A percentile compares a stretch with the other conserved stretches of the same genome.
Conservation (phyloP, 2,329 filamentous ascomycete species). For the Westerdykella sp. region DNA sequence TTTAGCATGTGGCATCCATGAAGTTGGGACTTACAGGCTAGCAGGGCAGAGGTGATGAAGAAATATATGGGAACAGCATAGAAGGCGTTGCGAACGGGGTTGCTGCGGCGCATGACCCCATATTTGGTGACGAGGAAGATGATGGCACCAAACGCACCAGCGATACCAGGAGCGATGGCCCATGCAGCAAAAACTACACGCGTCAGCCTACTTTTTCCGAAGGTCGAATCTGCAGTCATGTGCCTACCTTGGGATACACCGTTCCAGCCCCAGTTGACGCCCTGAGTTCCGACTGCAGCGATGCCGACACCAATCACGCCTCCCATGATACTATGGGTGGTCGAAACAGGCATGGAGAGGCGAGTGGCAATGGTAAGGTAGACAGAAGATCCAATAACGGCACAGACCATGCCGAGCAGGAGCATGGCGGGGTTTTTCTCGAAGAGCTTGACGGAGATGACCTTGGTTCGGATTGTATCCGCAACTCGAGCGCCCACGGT, state of each 20-base stretch:
- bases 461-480: slow-evolving; percentile 45
- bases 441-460: slow-evolving; percentile 44
- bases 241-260: slow-evolving; percentile 43
- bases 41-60: slow-evolving; percentile 48
- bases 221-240: not conserved
- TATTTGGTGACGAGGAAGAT: slow-evolving; percentile 55
- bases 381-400: slow-evolving; percentile 46
- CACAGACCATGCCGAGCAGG: slow-evolving; percentile 51
- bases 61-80: slow-evolving; percentile 53
- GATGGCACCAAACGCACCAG: slow-evolving; percentile 49
- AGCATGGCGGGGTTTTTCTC: slow-evolving; percentile 43
- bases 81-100: slow-evolving; percentile 51
- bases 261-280: slow-evolving; percentile 52
- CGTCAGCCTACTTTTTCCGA: not conserved
- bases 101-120: slow-evolving; percentile 48
- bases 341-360: slow-evolving; percentile 49
- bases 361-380: slow-evolving; percentile 50
- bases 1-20: slow-evolving; percentile 28
- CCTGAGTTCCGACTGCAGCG: slow-evolving; percentile 48
- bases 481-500: slow-evolving; percentile 36
- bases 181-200: slow-evolving; percentile 54
- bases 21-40: slow-evolving; percentile 36
- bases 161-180: slow-evolving; percentile 54
- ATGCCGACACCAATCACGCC: slow-evolving; percentile 43
- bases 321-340: slow-evolving; percentile 45